Evolutionary conservation across 164 flowering plant species (phyloP).

Genomic region (Kalanchoe fedtschenkoi): DNA sequence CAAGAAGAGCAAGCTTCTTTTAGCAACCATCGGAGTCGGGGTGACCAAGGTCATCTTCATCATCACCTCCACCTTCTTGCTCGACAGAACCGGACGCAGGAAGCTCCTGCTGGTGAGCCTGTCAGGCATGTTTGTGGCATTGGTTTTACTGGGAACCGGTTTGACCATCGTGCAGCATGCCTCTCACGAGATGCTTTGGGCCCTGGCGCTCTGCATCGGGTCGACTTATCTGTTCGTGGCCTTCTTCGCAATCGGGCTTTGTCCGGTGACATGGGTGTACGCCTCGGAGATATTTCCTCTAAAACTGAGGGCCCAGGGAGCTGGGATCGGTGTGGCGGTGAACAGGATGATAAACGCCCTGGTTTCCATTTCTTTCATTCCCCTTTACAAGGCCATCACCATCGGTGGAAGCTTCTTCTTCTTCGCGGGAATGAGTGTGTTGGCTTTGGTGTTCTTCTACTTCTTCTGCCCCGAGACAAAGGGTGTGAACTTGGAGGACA

Average conservation of each 20-base stretch:
- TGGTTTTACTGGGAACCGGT: constrained; percentile 21
- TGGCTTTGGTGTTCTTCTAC: constrained; percentile 32
- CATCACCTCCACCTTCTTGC: constrained; percentile 18
- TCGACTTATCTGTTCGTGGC: constrained; percentile 24
- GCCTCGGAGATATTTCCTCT: constrained; percentile 43
- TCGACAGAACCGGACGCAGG: constrained; percentile 38
- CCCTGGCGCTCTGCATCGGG: constrained; percentile 17
- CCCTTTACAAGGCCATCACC: constrained; percentile 30
- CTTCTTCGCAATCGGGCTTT: constrained; percentile 32
- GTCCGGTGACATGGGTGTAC: constrained; percentile 45
- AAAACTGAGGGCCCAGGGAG: constrained; percentile 39
- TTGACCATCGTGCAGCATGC: constrained; percentile 23
- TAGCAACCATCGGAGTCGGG: constrained; percentile 41
- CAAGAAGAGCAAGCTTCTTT: constrained; percentile 23
- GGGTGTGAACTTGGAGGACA: constrained; percentile 36
- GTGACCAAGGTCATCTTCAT: constrained; percentile 24
- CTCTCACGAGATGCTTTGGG: constrained; percentile 20
- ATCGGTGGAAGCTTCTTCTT: constrained; percentile 43
- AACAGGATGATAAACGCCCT: constrained; percentile 33
- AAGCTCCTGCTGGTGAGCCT: constrained; percentile 22
- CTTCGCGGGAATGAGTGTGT: constrained; percentile 25
- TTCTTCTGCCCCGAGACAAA: constrained; percentile 35
- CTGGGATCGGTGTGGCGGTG: constrained; percentile 32
- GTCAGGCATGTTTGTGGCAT: constrained; percentile 22
- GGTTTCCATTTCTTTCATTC: constrained; percentile 30